These are phyloP conservation scores for Fusarium sp. DNA, from an alignment of 2,329 filamentous ascomycete genomes.

Conservation along the genomic window DNA sequence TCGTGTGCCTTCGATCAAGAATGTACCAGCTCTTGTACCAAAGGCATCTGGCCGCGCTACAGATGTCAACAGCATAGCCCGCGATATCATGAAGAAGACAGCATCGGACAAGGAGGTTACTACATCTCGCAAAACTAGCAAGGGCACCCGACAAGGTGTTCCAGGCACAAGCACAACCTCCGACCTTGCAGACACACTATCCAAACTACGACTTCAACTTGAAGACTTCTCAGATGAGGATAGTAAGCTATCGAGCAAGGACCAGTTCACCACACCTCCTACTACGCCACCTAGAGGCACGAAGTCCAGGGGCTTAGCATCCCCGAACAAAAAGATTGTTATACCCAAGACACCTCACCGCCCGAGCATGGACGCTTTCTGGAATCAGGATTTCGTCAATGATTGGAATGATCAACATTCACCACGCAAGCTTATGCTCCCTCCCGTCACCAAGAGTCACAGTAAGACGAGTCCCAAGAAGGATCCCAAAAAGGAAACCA, in stretches of 20 bases:
- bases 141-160: not conserved
- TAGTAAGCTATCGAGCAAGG: slow-evolving; percentile 1
- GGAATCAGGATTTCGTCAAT: slow-evolving; percentile 68
- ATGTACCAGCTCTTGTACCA: slow-evolving; percentile 13
- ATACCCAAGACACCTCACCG: slow-evolving; percentile 67
- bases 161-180: slow-evolving; percentile 19
- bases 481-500: slow-evolving; percentile 54
- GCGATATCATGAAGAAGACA: not conserved
- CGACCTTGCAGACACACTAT: slow-evolving; percentile 42
- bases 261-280: slow-evolving; percentile 38
- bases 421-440: slow-evolving; percentile 56
- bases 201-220: slow-evolving; percentile 42
- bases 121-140: slow-evolving; percentile 4
- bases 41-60: not conserved
- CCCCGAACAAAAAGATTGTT: slow-evolving; percentile 47
- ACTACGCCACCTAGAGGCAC: slow-evolving; percentile 34
- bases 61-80: not conserved
- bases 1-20: not conserved
- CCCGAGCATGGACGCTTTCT: slow-evolving; percentile 67
- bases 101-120: slow-evolving; percentile 3
- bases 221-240: slow-evolving; percentile 43
- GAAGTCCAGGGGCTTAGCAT: slow-evolving; percentile 40
- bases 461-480: slow-evolving; percentile 50
- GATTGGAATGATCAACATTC: slow-evolving; percentile 73
- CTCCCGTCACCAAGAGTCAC: slow-evolving; percentile 44